Percentiles rank a stretch among this genome's conserved stretches.
Conservation (phyloP, 2,329 filamentous ascomycete species). For the Drechslera avenae region DNA sequence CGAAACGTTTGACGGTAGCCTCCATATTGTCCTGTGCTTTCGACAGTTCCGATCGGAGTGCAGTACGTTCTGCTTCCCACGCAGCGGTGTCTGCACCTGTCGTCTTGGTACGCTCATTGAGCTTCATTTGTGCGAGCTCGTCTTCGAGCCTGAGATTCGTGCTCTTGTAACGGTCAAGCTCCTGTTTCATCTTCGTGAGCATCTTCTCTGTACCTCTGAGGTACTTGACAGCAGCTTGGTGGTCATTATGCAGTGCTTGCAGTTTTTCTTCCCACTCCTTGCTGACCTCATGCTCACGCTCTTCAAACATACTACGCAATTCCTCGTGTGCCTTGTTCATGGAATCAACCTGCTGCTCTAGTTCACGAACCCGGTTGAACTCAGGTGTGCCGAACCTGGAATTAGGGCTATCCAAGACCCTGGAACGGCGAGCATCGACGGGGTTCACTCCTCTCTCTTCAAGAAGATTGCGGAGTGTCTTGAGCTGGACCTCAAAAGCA, state of each 20-base stretch:
- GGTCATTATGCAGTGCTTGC: conserved; percentile 92
- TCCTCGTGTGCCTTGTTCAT: conserved; percentile 84
- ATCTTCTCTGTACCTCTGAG: conserved; percentile 99
- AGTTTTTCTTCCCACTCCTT: conserved; percentile 90
- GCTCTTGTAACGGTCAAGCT: conserved; percentile 88
- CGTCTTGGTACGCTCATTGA: conserved; percentile 45
- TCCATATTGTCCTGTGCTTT: conserved; percentile 72
- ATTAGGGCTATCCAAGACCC: conserved; percentile 73
- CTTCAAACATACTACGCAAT: conserved; percentile 75
- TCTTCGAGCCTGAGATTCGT: conserved; percentile 82
- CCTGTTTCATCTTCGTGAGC: conserved; percentile 97
- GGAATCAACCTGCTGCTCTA: conserved; percentile 84
- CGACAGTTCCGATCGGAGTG: conserved; percentile 71
- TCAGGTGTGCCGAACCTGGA: conserved; percentile 80
- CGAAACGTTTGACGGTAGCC: conserved; percentile 68
- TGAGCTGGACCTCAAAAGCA: conserved; percentile 88
- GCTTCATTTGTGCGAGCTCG: conserved; percentile 69
- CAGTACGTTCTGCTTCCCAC: conserved; percentile 76
- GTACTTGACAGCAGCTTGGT: conserved; percentile 96
- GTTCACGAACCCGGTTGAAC: conserved; percentile 75
- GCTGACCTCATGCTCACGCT: conserved; percentile 85
- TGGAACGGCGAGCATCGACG: conserved; percentile 71
- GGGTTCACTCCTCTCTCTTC: conserved; percentile 86
- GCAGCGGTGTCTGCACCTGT: conserved; percentile 57
- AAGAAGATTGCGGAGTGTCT: conserved; percentile 89